Conservation (phyloP, 2,329 filamentous ascomycete genomes). For the Cercospora sojina region DNA sequence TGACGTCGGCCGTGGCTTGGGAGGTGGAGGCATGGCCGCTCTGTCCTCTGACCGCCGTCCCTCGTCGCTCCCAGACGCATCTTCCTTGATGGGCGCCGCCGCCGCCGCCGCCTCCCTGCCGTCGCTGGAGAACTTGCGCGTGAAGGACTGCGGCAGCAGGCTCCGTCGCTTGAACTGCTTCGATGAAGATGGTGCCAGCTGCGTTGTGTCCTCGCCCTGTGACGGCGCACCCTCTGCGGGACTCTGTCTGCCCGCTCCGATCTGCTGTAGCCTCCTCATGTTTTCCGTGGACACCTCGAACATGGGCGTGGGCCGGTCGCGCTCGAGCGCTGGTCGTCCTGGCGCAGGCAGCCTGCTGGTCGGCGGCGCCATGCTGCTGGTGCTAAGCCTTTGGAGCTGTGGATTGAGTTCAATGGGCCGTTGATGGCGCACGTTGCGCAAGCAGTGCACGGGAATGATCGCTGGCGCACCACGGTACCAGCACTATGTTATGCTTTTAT, state of each 20-base stretch:
- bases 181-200: neutral
- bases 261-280: slow-evolving; percentile 25
- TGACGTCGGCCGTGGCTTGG: slow-evolving; percentile 26
- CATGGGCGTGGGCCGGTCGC: slow-evolving; percentile 34
- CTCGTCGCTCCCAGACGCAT: slow-evolving; percentile 25
- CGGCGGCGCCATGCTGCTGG: slow-evolving; percentile 5
- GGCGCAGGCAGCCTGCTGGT: slow-evolving; percentile 31
- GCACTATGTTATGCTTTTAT: neutral
- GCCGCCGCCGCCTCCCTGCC: slow-evolving; percentile 17
- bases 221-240: slow-evolving; percentile 5
- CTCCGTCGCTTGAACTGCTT: slow-evolving; percentile 35
- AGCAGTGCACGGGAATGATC: neutral
- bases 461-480: neutral
- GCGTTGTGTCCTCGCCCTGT: neutral
- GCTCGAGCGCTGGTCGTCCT: slow-evolving; percentile 22
- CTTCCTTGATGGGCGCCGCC: slow-evolving; percentile 25
- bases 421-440: slow-evolving; percentile 6
- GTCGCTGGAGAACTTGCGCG: slow-evolving; percentile 27
- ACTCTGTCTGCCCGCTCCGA: slow-evolving; percentile 16
- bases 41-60: slow-evolving; percentile 21
- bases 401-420: slow-evolving; percentile 6
- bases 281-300: slow-evolving; percentile 32
- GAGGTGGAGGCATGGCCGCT: slow-evolving; percentile 34
- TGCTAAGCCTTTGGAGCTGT: neutral
- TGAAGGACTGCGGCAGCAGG: slow-evolving; percentile 34